Conservation (phyloP, 352 stramenopile species). For the Pythium sp. region DNA sequence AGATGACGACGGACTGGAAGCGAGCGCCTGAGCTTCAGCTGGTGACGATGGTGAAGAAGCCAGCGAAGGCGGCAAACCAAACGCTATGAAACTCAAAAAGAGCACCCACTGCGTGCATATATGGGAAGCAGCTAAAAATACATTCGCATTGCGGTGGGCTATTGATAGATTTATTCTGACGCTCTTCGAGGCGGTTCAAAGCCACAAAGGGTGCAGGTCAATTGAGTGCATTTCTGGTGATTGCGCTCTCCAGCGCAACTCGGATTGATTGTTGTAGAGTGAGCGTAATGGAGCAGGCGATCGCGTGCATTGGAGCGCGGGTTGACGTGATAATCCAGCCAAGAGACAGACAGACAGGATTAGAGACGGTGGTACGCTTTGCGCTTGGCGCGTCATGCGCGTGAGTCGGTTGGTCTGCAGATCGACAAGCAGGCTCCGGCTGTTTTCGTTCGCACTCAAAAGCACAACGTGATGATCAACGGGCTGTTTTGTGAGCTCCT, state of each 20-base stretch:
- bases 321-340: background rate
- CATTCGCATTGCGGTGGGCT: background rate
- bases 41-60: background rate
- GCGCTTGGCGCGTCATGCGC: background rate
- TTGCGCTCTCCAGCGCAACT: too few species aligned
- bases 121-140: slow-evolving; percentile 1
- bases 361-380: background rate
- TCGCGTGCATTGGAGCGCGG: too few species aligned
- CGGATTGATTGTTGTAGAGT: too few species aligned
- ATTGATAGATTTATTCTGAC: background rate
- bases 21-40: too few species aligned
- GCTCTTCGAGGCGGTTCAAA: slow-evolving; percentile 3
- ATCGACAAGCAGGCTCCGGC: background rate
- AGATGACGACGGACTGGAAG: background rate
- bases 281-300: too few species aligned
- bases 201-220: too few species aligned
- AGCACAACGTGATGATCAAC: background rate
- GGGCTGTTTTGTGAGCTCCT: background rate
- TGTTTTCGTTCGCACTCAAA: slow-evolving; percentile 7
- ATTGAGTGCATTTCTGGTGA: too few species aligned
- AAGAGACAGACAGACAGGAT: background rate
- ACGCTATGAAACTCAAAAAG: slow-evolving; percentile 2
- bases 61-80: too few species aligned
- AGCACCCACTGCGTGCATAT: background rate
- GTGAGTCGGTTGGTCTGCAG: background rate